Conservation (phyloP, 345 rosid species). For the Crucihimalaya himalaica region DNA sequence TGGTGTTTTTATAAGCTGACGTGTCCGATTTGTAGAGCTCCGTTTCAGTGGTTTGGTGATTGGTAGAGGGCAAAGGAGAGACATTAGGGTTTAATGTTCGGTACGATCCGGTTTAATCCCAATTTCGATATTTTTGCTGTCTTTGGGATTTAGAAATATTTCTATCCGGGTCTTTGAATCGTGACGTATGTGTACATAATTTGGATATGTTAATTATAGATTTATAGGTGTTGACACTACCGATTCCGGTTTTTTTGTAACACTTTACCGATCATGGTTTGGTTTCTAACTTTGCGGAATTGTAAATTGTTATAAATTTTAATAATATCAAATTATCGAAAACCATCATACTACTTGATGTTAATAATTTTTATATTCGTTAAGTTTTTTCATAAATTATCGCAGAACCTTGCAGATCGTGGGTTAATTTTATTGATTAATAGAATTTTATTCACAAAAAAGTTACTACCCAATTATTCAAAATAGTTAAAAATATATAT, state of each 20-base stretch:
- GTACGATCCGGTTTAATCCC: slow-evolving; percentile 31
- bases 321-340: neutral
- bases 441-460: too few species aligned
- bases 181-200: slow-evolving; percentile 3
- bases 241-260: neutral
- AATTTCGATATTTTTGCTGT: neutral
- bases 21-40: slow-evolving; percentile 42
- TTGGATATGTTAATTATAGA: neutral
- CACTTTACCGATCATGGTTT: too few species aligned
- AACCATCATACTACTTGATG: neutral
- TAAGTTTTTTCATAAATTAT: too few species aligned
- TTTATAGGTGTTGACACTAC: neutral
- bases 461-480: too few species aligned
- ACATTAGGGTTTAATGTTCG: slow-evolving; percentile 19
- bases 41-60: slow-evolving; percentile 38
- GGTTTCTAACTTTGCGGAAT: neutral
- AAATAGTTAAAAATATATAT: too few species aligned
- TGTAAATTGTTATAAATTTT: neutral
- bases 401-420: too few species aligned
- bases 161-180: slow-evolving; percentile 3
- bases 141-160: slow-evolving; percentile 7
- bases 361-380: too few species aligned
- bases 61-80: neutral
- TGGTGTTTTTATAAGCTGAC: slow-evolving; percentile 42
- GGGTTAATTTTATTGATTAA: too few species aligned